Conservation (phyloP, 495 filamentous ascomycete species). For the Cercophora samala region DNA sequence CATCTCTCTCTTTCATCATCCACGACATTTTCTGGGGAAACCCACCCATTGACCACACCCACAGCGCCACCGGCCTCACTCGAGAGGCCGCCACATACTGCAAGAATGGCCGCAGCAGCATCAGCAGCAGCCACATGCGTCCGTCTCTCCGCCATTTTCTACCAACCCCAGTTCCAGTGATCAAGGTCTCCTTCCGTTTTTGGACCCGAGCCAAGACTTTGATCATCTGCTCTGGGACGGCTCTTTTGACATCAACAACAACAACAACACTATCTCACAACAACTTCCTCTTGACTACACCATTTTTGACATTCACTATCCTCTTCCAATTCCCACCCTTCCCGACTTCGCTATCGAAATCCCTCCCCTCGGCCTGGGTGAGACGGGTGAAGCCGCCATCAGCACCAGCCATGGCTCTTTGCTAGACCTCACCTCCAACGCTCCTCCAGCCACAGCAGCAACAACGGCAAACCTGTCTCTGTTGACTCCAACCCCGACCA, state of each 20-base stretch:
- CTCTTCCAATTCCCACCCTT: constrained; percentile 4
- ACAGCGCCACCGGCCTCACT: neutral
- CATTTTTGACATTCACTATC: neutral
- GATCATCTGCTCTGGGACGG: constrained; percentile 11
- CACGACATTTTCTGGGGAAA: neutral
- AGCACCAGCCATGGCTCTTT: no score
- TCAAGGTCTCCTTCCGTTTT: neutral
- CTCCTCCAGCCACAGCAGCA: constrained; percentile 1
- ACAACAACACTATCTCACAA: neutral
- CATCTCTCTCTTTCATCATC: neutral
- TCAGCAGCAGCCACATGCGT: constrained; percentile 5
- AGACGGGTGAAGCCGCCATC: neutral
- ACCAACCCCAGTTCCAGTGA: constrained; percentile 19
- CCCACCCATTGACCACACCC: neutral
- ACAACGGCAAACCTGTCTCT: neutral
- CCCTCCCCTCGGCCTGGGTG: neutral
- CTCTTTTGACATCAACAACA: constrained; percentile 1
- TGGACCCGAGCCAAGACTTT: constrained; percentile 10
- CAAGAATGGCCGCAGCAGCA: constrained; percentile 20
- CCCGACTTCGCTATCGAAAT: constrained; percentile 4
- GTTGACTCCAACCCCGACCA: neutral
- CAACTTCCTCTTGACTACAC: constrained; percentile 3
- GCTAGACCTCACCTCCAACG: neutral
- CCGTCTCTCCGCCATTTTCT: constrained; percentile 11
- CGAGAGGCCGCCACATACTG: constrained; percentile 17